Base-by-base conservation (phyloP, 2,329 filamentous ascomycete genomes). In the Apiospora hydei region DNA sequence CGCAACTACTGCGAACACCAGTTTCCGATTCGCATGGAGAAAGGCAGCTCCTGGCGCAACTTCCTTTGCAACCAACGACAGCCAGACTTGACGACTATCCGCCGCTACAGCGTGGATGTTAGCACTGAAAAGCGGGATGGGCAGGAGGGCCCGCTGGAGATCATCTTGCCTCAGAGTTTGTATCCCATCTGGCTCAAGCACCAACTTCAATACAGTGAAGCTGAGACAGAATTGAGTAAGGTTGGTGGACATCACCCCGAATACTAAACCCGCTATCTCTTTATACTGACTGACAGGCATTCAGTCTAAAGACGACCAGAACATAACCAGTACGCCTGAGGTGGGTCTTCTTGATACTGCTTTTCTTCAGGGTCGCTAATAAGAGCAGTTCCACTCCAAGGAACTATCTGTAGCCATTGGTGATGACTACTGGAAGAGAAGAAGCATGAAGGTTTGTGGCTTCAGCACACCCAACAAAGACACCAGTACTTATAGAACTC, bases 391-490 rank as follows among this genome's bases (percentile, higher is more conserved):
- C 2, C 61, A 67, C 18, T 70, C 43, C 1, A 47, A 69, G 44
- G 43, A 64, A 21, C n/a, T 75, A 4, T 73, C 74, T 4, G 8
- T 66, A 10, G 67, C 47, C 13, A 73, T 69, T 34, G 70, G 74
- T 14, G 70, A 74, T 49, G 71, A 67, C 30, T 74, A 72, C 67
- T 73, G 71, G 71, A 53, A 46, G 16, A 30, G 57, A 21, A 72
- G 73, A 13, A 16, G 46, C 46, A 69, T 70, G 34, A 49, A 69
- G 43, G 72, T 74, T 34, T 30, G 67, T 71, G 16, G 18, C 41
- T 7, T 24, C 16, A 14, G 4, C 34, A 41, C 21, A n/a, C 21
- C 21, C 3, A 43, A 11, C 4, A 43, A 18, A 18, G 26, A 18
- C 1, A 10, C 7, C 4, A 68, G 5, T 18, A 11, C 41, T 68